phyloP scores from a whole-genome alignment of 805 yeast species.

The Pichia rugopelliculosa region DNA sequence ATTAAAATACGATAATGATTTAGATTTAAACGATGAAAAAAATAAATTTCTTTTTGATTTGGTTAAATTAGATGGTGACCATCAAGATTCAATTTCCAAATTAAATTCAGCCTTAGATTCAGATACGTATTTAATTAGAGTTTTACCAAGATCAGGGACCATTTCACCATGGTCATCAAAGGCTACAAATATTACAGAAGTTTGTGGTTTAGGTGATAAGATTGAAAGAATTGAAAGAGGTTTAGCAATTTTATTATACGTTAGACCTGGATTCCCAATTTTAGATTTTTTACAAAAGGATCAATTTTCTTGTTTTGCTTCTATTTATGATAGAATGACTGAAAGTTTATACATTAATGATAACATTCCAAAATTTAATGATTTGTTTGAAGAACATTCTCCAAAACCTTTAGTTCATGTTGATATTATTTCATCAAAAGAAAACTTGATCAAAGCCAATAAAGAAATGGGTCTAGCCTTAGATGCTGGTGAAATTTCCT shows the following conservation, averaged over 20 bases:
- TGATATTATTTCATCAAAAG: constrained; percentile 50
- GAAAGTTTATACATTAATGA: constrained; percentile 54
- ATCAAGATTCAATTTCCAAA: constrained; percentile 10
- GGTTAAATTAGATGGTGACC: constrained; percentile 24
- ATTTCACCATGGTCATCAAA: constrained; percentile 99
- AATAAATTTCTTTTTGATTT: constrained; percentile 18
- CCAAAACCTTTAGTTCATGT: constrained; percentile 81
- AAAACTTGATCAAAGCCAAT: constrained; percentile 69
- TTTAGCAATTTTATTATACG: constrained; percentile 60
- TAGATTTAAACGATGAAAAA: constrained; percentile 42
- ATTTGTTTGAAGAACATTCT: constrained; percentile 65
- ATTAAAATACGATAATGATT: constrained; percentile 65
- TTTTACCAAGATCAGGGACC: constrained; percentile 90
- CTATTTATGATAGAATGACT: constrained; percentile 92
- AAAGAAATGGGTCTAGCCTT: constrained; percentile 85
- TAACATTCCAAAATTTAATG: constrained; percentile 56
- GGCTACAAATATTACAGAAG: constrained; percentile 90
- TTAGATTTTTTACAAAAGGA: constrained; percentile 45
- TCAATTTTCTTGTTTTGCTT: constrained; percentile 47
- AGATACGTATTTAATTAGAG: constrained; percentile 55
- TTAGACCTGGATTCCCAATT: constrained; percentile 65
- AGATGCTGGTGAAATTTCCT: constrained; percentile 88
- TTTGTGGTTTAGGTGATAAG: constrained; percentile 68
- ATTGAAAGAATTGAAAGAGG: constrained; percentile 92
- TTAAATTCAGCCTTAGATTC: constrained; percentile 24